These are phyloP conservation scores for Avena sativa DNA, from an alignment of 176 grass and related monocot genomes.

Conservation along the genomic window DNA sequence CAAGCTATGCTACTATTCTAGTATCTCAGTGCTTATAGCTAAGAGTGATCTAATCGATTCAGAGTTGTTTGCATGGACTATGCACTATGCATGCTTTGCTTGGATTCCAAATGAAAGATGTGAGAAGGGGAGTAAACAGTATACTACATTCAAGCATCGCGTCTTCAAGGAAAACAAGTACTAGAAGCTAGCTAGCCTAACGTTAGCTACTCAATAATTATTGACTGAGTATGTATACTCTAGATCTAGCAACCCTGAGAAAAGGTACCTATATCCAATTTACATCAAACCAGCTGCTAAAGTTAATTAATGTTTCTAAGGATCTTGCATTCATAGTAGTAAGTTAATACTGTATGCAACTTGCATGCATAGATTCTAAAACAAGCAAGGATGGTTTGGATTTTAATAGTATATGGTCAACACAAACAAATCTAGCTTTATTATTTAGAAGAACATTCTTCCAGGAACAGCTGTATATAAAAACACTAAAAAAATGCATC, in stretches of 20 bases:
- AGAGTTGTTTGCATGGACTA: constrained; percentile 32
- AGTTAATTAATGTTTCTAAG: neutral
- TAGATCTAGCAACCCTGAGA: constrained; percentile 19
- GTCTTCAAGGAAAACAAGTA: constrained; percentile 21
- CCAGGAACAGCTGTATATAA: neutral
- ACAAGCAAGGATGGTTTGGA: neutral
- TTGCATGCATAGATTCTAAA: neutral
- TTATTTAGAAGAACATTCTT: neutral
- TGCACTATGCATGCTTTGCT: neutral
- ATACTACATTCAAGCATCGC: constrained; percentile 15
- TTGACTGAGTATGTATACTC: neutral
- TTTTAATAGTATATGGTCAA: neutral
- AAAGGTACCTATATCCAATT: neutral
- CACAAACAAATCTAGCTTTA: neutral
- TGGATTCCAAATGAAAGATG: neutral
- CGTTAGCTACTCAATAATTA: neutral
- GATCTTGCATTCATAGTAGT: neutral
- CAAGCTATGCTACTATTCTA: neutral
- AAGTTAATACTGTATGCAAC: no score
- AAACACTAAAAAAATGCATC: neutral
- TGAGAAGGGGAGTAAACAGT: neutral
- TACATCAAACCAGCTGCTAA: neutral
- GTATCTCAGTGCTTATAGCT: neutral
- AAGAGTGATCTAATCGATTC: neutral
- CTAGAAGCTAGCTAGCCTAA: neutral